phyloP scores from a whole-genome alignment of 2,329 filamentous ascomycete species.

The Cladosporium sp. region DNA sequence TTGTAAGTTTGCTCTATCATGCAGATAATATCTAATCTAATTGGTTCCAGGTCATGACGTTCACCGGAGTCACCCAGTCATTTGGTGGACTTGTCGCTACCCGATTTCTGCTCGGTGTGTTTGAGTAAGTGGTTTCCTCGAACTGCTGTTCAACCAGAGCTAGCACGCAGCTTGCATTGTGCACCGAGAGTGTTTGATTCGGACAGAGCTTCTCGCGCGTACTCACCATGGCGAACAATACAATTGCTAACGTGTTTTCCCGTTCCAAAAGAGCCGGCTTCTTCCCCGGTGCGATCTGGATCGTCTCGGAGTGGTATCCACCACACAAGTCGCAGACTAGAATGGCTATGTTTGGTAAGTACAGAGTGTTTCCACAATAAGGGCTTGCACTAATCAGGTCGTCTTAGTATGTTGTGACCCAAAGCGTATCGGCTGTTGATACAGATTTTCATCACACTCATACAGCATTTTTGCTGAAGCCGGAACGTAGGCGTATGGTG shows the following conservation, averaged over 20 bases:
- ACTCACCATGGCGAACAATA: too few relatives aligned
- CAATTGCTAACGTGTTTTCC: background rate
- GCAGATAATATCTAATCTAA: background rate
- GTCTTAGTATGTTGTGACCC: too few relatives aligned
- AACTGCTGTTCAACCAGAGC: too few relatives aligned
- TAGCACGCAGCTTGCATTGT: too few relatives aligned
- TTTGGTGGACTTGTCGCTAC: slow-evolving; percentile 26
- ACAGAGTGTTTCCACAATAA: too few relatives aligned
- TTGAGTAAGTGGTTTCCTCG: background rate
- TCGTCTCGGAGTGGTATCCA: slow-evolving; percentile 20
- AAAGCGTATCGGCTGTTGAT: too few relatives aligned
- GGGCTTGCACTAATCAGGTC: too few relatives aligned
- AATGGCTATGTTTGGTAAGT: background rate
- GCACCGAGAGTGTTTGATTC: too few relatives aligned
- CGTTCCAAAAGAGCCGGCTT: slow-evolving; percentile 8
- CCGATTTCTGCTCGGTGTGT: slow-evolving; percentile 24
- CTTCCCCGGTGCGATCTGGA: slow-evolving; percentile 11
- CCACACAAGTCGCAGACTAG: slow-evolving; percentile 17
- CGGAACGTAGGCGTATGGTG: too few relatives aligned
- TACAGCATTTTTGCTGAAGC: too few relatives aligned
- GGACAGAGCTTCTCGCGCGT: too few relatives aligned
- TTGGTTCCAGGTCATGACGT: slow-evolving; percentile 20
- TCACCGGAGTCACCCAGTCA: slow-evolving; percentile 28
- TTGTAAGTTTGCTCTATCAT: slow-evolving; percentile 13
- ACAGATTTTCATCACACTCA: too few relatives aligned